phyloP scores from a whole-genome alignment of 2,329 filamentous ascomycete genomes.

The Bipolaris sorokiniana region DNA sequence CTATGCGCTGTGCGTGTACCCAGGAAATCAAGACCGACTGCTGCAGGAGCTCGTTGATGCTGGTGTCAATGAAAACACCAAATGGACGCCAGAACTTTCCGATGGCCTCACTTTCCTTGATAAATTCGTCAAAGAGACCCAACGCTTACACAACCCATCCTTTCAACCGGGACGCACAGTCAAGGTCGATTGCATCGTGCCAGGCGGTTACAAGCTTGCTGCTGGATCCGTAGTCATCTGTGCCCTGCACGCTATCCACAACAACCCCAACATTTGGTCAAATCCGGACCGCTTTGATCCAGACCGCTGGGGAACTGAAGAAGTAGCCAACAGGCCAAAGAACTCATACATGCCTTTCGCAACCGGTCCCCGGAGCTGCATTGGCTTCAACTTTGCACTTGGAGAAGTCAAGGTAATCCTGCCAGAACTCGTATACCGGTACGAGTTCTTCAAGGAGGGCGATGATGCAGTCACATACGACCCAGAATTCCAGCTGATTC shows the following conservation, averaged over 20 bases:
- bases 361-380: slow-evolving; percentile 17
- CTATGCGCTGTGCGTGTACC: slow-evolving; percentile 26
- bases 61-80: slow-evolving; percentile 24
- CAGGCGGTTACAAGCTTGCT: slow-evolving; percentile 64
- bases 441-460: slow-evolving; percentile 18
- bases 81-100: slow-evolving; percentile 25
- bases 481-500: slow-evolving; percentile 20
- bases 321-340: slow-evolving; percentile 43
- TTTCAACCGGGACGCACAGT: slow-evolving; percentile 61
- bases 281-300: slow-evolving; percentile 65
- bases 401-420: slow-evolving; percentile 18
- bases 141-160: slow-evolving; percentile 29
- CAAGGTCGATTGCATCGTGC: slow-evolving; percentile 62
- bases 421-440: slow-evolving; percentile 16
- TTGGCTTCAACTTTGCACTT: slow-evolving; percentile 23
- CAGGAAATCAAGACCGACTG: slow-evolving; percentile 27
- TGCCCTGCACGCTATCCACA: slow-evolving; percentile 54
- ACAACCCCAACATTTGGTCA: slow-evolving; percentile 63
- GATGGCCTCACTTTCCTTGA: slow-evolving; percentile 28
- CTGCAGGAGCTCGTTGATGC: slow-evolving; percentile 30
- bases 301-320: slow-evolving; percentile 64
- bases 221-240: slow-evolving; percentile 61
- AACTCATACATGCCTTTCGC: slow-evolving; percentile 23
- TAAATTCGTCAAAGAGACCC: slow-evolving; percentile 33
- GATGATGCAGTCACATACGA: slow-evolving; percentile 19